phyloP scores from a whole-genome alignment of 2,329 filamentous ascomycete species.

The Aspergillus fijiensis region DNA sequence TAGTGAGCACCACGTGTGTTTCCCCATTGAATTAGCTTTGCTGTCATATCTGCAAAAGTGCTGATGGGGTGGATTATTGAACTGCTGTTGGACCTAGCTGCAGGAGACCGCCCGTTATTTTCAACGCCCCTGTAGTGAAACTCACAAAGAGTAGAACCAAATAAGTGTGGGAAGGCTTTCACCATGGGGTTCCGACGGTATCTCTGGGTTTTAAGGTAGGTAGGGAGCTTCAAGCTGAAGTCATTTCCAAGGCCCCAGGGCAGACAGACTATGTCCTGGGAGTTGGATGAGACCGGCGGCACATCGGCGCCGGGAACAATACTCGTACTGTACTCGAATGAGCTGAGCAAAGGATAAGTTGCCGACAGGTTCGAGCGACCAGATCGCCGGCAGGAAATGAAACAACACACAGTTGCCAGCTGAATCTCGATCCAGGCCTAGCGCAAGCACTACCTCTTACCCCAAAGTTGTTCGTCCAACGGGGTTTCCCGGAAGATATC shows the following conservation, averaged over 20 bases:
- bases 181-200: neutral
- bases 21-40: conserved; percentile 6
- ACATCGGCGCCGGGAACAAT: neutral
- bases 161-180: neutral
- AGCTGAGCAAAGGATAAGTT: neutral
- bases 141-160: conserved; percentile 15
- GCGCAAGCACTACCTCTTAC: conserved; percentile 1
- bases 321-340: neutral
- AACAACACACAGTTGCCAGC: conserved; percentile 20
- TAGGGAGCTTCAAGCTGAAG: neutral
- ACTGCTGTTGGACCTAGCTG: conserved; percentile 26
- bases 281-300: neutral
- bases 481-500: conserved; percentile 32
- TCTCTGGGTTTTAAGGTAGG: too few species aligned
- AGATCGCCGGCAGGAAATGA: neutral
- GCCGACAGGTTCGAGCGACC: neutral
- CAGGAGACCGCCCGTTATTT: conserved; percentile 36
- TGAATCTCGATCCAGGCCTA: conserved; percentile 13
- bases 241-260: neutral
- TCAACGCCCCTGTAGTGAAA: conserved; percentile 37
- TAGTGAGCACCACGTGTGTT: conserved; percentile 21
- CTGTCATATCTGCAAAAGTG: neutral
- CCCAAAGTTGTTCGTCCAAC: conserved; percentile 23
- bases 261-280: neutral
- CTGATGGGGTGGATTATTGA: conserved; percentile 3